Conservation (phyloP, 2,329 filamentous ascomycete species). For the Monilinia laxa region DNA sequence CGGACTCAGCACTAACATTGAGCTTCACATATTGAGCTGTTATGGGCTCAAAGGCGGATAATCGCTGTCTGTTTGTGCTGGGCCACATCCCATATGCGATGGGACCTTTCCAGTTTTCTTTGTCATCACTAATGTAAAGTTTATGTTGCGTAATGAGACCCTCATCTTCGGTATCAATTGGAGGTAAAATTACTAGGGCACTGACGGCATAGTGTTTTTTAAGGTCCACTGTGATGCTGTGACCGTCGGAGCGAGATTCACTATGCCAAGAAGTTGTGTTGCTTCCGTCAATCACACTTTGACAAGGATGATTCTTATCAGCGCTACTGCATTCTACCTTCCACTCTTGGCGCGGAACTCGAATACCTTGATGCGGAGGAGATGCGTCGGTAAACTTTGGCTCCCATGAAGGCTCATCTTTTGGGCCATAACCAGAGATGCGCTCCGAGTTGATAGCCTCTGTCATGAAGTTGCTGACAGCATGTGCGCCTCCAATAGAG, state of each 20-base stretch:
- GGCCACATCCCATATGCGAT: constrained; percentile 17
- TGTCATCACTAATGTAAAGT: constrained; percentile 6
- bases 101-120: background rate
- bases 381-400: constrained; percentile 2
- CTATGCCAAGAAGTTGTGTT: constrained; percentile 11
- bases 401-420: constrained; percentile 9
- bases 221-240: constrained; percentile 10
- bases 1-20: background rate
- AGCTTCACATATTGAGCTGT: constrained; percentile 10
- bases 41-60: constrained; percentile 11
- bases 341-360: constrained; percentile 1
- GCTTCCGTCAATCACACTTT: constrained; percentile 5
- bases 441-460: constrained; percentile 10
- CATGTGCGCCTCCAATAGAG: background rate
- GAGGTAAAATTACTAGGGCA: constrained; percentile 8
- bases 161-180: background rate
- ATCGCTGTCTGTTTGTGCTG: constrained; percentile 7
- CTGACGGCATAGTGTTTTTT: constrained; percentile 1
- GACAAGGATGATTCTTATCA: background rate
- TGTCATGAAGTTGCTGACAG: constrained; percentile 8
- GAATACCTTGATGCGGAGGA: constrained; percentile 4
- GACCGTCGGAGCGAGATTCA: background rate
- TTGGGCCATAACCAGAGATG: constrained; percentile 7
- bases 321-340: constrained; percentile 5
- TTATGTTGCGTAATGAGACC: constrained; percentile 9